These are phyloP conservation scores for Oryza punctata DNA, from an alignment of 176 grass and related monocot species.

Conservation along the genomic window DNA sequence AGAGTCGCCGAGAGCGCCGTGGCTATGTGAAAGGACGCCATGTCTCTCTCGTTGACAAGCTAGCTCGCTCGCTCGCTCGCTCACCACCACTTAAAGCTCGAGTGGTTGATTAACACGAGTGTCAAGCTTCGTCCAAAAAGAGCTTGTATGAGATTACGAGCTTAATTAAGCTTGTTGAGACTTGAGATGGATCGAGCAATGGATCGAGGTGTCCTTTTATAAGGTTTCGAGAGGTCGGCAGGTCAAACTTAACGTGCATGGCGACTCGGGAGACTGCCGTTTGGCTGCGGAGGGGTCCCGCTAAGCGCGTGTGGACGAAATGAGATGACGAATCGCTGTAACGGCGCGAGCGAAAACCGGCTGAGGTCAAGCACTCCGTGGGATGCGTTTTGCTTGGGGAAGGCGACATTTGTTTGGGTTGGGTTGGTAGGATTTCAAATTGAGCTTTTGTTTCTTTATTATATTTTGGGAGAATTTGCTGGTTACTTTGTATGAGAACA, in stretches of 20 bases:
- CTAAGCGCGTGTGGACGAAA: slow-evolving; percentile 37
- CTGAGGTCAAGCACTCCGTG: slow-evolving; percentile 6
- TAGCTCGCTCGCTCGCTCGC: background rate
- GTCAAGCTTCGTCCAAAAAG: background rate
- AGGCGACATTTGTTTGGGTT: slow-evolving; percentile 26
- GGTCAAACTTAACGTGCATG: slow-evolving; percentile 15
- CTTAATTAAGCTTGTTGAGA: slow-evolving; percentile 8
- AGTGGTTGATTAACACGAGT: background rate
- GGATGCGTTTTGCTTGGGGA: slow-evolving; percentile 16
- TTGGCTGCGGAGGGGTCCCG: slow-evolving; percentile 3
- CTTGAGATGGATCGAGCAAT: slow-evolving; percentile 3
- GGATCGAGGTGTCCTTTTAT: slow-evolving; percentile 34
- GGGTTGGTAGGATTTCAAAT: slow-evolving; percentile 41
- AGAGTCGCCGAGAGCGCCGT: slow-evolving; percentile 35
- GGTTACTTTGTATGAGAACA: background rate
- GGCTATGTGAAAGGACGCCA: slow-evolving; percentile 17
- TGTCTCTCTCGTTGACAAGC: slow-evolving; percentile 11
- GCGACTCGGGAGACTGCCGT: background rate
- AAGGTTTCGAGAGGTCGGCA: slow-evolving; percentile 39
- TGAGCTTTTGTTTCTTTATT: background rate
- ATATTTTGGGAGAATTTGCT: background rate
- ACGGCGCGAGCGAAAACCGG: slow-evolving; percentile 18
- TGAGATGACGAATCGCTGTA: background rate
- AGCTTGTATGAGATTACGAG: background rate
- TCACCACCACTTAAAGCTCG: too few relatives aligned